A percentile compares a stretch with the other conserved stretches of the same genome.
phyloP scores from a whole-genome alignment of 169 alveolate species.

The Plasmodium vivax region DNA sequence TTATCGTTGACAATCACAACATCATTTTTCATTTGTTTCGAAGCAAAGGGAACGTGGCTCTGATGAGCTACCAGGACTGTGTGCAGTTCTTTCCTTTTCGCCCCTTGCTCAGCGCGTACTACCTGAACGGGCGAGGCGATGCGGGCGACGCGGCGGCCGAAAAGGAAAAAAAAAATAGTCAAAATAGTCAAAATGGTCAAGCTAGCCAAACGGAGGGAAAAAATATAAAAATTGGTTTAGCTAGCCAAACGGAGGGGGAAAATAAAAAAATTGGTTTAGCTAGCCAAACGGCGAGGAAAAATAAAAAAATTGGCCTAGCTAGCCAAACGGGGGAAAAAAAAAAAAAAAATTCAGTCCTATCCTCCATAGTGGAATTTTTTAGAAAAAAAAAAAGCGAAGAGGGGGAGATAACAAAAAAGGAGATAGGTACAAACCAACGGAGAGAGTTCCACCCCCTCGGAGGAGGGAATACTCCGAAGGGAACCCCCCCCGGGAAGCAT shows the following conservation, averaged over 20 bases:
- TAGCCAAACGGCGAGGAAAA: background rate
- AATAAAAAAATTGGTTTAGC: background rate
- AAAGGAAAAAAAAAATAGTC: background rate
- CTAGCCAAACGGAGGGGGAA: background rate
- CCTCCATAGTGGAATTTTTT: background rate
- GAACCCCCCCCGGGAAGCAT: background rate
- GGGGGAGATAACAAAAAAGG: background rate
- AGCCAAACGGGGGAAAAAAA: background rate
- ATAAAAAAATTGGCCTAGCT: background rate
- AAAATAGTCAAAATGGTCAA: background rate
- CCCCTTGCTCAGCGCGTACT: constrained; percentile 23
- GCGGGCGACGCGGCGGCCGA: background rate
- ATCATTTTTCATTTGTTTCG: constrained; percentile 54
- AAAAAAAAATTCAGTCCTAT: constrained; percentile 5
- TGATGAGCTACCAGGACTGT: constrained; percentile 30
- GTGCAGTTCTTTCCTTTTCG: constrained; percentile 43
- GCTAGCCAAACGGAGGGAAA: background rate
- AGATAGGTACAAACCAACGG: background rate
- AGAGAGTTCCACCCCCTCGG: background rate
- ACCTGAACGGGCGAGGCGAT: constrained; percentile 10
- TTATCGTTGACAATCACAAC: constrained; percentile 64
- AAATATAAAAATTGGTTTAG: background rate
- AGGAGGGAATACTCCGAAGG: background rate
- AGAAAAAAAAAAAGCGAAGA: constrained; percentile 8
- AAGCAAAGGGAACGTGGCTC: constrained; percentile 18